These are phyloP conservation scores for Scolecobasidium constrictum DNA, from an alignment of 2,329 filamentous ascomycete species.

Conservation along the genomic window DNA sequence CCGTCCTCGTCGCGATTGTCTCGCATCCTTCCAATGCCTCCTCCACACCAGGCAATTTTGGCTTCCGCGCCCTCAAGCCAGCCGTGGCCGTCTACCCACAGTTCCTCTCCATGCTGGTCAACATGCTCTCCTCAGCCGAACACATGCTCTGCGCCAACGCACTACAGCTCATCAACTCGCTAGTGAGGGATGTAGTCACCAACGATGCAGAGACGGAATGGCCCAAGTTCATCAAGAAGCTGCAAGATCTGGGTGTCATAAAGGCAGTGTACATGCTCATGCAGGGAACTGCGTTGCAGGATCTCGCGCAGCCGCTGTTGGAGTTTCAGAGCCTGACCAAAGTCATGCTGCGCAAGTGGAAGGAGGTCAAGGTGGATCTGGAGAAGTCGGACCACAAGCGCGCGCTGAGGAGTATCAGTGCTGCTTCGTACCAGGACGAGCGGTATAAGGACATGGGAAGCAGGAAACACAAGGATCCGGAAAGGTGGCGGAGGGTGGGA, in stretches of 20 bases:
- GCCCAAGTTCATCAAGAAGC: slow-evolving; percentile 86
- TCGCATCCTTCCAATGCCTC: slow-evolving; percentile 57
- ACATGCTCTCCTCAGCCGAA: slow-evolving; percentile 83
- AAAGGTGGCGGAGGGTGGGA: slow-evolving; percentile 87
- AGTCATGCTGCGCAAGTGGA: slow-evolving; percentile 77
- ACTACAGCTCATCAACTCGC: slow-evolving; percentile 85
- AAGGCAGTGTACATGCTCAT: slow-evolving; percentile 83
- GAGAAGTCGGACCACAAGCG: slow-evolving; percentile 81
- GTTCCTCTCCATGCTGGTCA: slow-evolving; percentile 89
- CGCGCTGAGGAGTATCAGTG: slow-evolving; percentile 74
- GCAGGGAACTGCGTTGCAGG: slow-evolving; percentile 86
- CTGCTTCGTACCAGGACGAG: slow-evolving; percentile 52
- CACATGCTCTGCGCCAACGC: slow-evolving; percentile 94
- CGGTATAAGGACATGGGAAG: slow-evolving; percentile 34
- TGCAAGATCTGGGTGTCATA: slow-evolving; percentile 89
- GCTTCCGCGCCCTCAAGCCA: slow-evolving; percentile 84
- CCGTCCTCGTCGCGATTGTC: slow-evolving; percentile 87
- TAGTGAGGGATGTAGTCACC: slow-evolving; percentile 84
- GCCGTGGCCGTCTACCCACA: slow-evolving; percentile 84
- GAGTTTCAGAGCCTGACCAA: slow-evolving; percentile 93
- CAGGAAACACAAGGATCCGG: slow-evolving; percentile 60
- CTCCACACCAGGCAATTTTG: slow-evolving; percentile 55
- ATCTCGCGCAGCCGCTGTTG: slow-evolving; percentile 77
- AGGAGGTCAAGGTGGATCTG: slow-evolving; percentile 70
- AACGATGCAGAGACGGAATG: slow-evolving; percentile 72